Base-by-base conservation (phyloP, 108 stramenopile species). In the Bacterosira constricta region DNA sequence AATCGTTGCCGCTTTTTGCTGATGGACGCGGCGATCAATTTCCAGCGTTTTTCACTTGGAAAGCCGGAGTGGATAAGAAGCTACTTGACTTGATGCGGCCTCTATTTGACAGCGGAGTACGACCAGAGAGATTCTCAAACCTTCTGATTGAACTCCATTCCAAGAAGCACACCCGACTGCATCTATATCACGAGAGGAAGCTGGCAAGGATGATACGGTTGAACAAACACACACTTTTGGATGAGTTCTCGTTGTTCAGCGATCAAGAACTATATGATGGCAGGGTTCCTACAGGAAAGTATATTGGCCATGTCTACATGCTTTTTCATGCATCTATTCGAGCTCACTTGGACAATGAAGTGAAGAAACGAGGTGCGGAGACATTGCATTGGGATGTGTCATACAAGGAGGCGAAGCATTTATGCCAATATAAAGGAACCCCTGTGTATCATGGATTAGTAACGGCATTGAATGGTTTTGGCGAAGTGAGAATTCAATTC, bases 51-150 rank as follows among this genome's bases (percentile, higher is more conserved):
- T 65, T 80, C 12, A 80, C 79, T 0, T 39, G 31, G 23, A 57
- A 41, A 26, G 66, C 71, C 34, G 79, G 69, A 4, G 49, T 80
- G 2, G 64, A 73, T 45, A 67, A 67, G 4, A n/a, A 7, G 12
- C 17, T 80, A 10, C 20, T 80, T 8, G 65, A 80, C 20, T 36
- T 73, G 56, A 80, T 80, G 79, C 45, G 64, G 6, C 71, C 71
- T 12, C 47, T 73, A 9, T 80, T 80, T 73, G 65, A 73, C 32
- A 64, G 46, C 4, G 65, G 57, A 0, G 3, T 80, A 0, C 35
- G 54, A 23, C 71, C 71, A 18, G 72, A 73, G 23, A 13, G 34
- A 20, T 64, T 80, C 47, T 44, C 71, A 1, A 42, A 73, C 17
- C 26, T 68, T 2, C 8, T 80, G 21, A 51, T 67, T 15, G 79